Evolutionary conservation across 495 filamentous ascomycete species (phyloP), one percentile per base, ranked within the genome.

Genomic region (Penicillium goetzii): DNA sequence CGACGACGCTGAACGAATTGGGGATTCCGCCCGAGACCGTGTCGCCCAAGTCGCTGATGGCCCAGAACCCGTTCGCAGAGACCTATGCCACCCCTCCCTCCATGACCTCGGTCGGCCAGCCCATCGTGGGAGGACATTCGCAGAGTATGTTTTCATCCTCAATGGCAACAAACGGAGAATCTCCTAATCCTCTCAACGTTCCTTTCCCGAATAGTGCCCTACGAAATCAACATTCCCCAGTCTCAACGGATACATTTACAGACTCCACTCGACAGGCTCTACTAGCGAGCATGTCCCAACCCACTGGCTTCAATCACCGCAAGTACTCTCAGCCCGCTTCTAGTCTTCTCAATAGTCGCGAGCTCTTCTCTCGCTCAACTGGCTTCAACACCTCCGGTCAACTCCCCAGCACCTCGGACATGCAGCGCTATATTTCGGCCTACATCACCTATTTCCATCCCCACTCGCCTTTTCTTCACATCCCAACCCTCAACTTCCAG

Each of bases 391-490:
- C 71, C 64, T 68, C 79, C 69, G 82, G 86, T 68, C 80, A 83
- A 69, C 75, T 98, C 51, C 95, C 96, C 36, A 94, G 85, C 75
- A 97, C 93, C n/a, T 82, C 86, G 65, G 93, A 98, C 72, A 86
- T 99, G 61, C 92, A 97, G 72, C 90, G 95, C 66, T 98, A 91
- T 73, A 90, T 98, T 60, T 86, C 87, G 43, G 90, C 93, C 56
- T 99, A 98, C 79, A 89, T 99, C 64, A 88, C 89, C 67, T 96
- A 93, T 72, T 97, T 96, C 68, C 96, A 97, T 71, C 95, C 96
- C 3, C 95, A 99, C 74, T 75, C 96, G 41, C 96, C 96, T 23
- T 97, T 99, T 74, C 74, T 97, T 60, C 95, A 98, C 77, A 85
- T 97, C 52, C 90, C 96, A 47, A 97, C 95, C 28, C 84, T 99